A percentile compares a stretch with the other conserved stretches of the same genome.
phyloP scores from a whole-genome alignment of 2,329 filamentous ascomycete genomes.

The Ophioceras dolichostomum region DNA sequence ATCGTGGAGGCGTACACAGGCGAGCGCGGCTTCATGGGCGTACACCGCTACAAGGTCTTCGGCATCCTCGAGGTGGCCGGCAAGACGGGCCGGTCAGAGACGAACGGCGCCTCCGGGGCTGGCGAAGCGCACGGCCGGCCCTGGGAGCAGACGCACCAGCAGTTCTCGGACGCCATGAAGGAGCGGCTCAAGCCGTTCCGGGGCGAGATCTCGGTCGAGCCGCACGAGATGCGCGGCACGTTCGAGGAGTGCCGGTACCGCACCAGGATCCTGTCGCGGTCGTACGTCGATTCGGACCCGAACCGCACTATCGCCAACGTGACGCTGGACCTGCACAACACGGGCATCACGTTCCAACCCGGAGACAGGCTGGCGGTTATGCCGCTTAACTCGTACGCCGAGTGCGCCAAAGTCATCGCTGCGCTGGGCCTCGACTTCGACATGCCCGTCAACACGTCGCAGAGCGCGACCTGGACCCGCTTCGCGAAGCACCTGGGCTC shows the following conservation, averaged over 20 bases:
- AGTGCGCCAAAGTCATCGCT: conserved; percentile 39
- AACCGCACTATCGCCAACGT: conserved; percentile 33
- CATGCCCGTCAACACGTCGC: conserved; percentile 21
- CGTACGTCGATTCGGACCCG: conserved; percentile 31
- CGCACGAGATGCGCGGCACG: conserved; percentile 39
- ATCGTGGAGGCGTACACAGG: conserved; percentile 43
- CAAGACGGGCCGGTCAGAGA: conserved; percentile 39
- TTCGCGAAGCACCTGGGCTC: conserved; percentile 33
- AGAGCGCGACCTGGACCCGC: conserved; percentile 24
- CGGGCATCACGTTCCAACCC: conserved; percentile 38
- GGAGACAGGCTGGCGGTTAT: conserved; percentile 41
- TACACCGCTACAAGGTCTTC: conserved; percentile 43
- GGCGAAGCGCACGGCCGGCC: conserved; percentile 24
- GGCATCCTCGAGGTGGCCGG: conserved; percentile 40
- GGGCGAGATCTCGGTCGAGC: conserved; percentile 31
- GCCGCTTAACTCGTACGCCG: conserved; percentile 41
- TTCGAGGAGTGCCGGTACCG: conserved; percentile 41
- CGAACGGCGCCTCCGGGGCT: conserved; percentile 36
- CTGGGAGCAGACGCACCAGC: conserved; percentile 36
- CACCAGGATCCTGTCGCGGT: conserved; percentile 28
- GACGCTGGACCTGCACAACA: conserved; percentile 38
- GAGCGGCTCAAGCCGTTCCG: conserved; percentile 36
- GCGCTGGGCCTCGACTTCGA: conserved; percentile 36
- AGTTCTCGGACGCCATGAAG: conserved; percentile 41
- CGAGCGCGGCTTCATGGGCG: conserved; percentile 42